Conservation (phyloP, 768 basidiomycete genomes). For the Imleria badia region DNA sequence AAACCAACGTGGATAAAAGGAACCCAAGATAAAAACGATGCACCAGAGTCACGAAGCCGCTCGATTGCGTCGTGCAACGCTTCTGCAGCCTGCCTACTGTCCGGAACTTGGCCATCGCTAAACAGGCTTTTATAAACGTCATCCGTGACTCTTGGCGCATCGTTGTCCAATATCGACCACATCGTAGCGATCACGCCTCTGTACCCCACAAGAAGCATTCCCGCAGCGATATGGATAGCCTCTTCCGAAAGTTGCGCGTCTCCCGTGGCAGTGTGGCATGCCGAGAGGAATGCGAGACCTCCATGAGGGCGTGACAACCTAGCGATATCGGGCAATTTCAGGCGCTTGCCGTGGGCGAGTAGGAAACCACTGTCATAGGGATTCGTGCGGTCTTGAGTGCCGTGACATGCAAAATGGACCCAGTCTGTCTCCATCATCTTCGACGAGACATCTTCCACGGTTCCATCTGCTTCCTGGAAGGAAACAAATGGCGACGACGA, state of each 20-base stretch:
- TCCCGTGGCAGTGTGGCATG: not conserved
- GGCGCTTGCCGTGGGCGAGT: not conserved
- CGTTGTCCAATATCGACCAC: not conserved
- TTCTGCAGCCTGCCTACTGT: too few species aligned
- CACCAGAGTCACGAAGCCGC: too few species aligned
- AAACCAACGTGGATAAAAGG: too few species aligned
- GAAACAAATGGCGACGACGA: too few species aligned
- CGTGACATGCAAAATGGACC: not conserved
- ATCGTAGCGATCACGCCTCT: not conserved
- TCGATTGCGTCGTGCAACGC: too few species aligned
- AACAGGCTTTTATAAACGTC: too few species aligned
- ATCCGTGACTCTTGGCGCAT: too few species aligned
- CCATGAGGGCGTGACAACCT: too few species aligned
- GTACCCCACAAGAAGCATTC: not conserved
- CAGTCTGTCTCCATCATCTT: not conserved
- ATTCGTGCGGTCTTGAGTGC: not conserved
- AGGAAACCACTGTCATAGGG: not conserved
- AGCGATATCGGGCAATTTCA: not conserved
- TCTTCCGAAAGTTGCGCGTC: not conserved
- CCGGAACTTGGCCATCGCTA: too few species aligned
- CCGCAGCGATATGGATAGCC: not conserved
- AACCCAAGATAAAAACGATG: not conserved
- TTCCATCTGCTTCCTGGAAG: not conserved
- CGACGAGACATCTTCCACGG: not conserved
- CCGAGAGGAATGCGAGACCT: too few species aligned